Evolutionary conservation across 257 asterid species (phyloP).

Genomic region (Solanum sitiens): DNA sequence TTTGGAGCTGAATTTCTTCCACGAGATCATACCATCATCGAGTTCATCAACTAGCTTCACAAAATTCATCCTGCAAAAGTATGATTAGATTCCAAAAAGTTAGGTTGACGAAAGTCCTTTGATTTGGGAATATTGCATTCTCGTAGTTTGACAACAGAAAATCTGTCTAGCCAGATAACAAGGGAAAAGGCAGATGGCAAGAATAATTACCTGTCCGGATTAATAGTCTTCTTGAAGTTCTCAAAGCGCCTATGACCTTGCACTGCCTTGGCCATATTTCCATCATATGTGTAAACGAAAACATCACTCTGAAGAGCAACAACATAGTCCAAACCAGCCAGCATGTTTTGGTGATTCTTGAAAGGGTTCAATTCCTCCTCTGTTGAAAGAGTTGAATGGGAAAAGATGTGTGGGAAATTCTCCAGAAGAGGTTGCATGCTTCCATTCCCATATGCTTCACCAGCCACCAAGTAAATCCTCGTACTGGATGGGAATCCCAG

Average conservation of each 20-base stretch:
- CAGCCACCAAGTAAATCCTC: conserved; percentile 86
- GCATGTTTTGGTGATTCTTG: conserved; percentile 82
- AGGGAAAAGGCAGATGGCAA: not conserved
- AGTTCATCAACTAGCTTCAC: conserved; percentile 74
- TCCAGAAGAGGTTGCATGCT: conserved; percentile 74
- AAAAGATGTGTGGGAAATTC: conserved; percentile 63
- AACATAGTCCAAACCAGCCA: conserved; percentile 90
- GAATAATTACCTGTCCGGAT: conserved; percentile 61
- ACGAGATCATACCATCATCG: conserved; percentile 59
- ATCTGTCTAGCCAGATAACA: not conserved
- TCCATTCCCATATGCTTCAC: conserved; percentile 89
- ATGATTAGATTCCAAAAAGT: not conserved
- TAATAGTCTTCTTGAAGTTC: conserved; percentile 78
- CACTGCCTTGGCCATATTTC: conserved; percentile 99
- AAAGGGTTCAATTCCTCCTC: conserved; percentile 68
- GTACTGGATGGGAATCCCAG: conserved; percentile 67
- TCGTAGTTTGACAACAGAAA: not conserved
- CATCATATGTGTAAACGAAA: conserved; percentile 84
- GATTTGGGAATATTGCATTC: not conserved
- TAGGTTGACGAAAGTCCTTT: not conserved
- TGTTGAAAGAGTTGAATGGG: conserved; percentile 66
- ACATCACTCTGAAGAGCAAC: conserved; percentile 85
- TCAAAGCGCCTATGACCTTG: conserved; percentile 92
- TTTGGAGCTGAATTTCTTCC: conserved; percentile 77
- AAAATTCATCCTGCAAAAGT: conserved; percentile 52